Evolutionary conservation across 257 asterid species (phyloP).

Genomic region (Vinca minor): DNA sequence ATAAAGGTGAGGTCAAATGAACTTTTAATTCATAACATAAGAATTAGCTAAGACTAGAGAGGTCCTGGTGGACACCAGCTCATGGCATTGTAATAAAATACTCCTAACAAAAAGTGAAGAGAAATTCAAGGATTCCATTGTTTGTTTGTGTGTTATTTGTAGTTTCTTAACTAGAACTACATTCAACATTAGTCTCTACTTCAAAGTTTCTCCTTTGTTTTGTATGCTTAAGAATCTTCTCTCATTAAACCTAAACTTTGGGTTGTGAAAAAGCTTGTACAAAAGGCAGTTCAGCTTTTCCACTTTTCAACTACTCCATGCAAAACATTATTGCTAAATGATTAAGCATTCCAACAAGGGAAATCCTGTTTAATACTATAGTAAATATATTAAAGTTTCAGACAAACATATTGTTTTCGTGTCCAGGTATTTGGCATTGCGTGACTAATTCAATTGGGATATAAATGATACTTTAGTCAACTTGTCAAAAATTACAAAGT

Average conservation of each 20-base stretch:
- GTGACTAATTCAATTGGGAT: too few species aligned
- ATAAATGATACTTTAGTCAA: too few species aligned
- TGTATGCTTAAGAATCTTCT: slow-evolving; percentile 21
- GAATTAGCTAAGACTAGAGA: neutral
- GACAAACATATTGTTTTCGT: neutral
- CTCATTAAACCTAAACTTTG: slow-evolving; percentile 2
- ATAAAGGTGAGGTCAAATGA: too few species aligned
- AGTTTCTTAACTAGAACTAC: slow-evolving; percentile 12
- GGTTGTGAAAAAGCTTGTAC: slow-evolving; percentile 15
- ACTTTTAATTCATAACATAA: too few species aligned
- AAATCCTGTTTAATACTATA: neutral
- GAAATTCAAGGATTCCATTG: slow-evolving; percentile 9
- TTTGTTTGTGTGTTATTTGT: slow-evolving; percentile 3
- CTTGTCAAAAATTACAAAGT: too few species aligned
- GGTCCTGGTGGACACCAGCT: slow-evolving; percentile 4
- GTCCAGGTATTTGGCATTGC: too few species aligned
- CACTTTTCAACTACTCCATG: slow-evolving; percentile 34
- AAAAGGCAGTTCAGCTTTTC: slow-evolving; percentile 20
- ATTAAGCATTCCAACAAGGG: slow-evolving; percentile 16
- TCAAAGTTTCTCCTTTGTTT: slow-evolving; percentile 19
- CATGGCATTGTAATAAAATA: neutral
- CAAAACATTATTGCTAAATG: slow-evolving; percentile 16
- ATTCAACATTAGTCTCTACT: neutral
- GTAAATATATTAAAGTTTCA: neutral
- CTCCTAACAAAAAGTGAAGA: too few species aligned